These are phyloP conservation scores for Amanita subjunquillea DNA, from an alignment of 768 basidiomycete species.

Conservation along the genomic window DNA sequence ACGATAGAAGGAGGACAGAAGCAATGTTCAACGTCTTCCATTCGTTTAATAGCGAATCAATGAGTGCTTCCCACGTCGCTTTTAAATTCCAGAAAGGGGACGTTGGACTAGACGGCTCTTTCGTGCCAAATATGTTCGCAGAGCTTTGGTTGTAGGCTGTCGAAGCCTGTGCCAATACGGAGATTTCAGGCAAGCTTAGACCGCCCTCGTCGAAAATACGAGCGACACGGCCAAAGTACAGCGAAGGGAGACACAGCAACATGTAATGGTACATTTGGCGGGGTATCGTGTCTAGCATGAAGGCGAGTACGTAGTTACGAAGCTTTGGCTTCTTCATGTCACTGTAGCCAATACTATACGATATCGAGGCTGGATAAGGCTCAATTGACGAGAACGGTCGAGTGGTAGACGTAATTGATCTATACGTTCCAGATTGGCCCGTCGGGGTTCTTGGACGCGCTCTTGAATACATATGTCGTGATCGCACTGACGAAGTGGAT, in stretches of 20 bases:
- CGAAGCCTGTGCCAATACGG: constrained; percentile 19
- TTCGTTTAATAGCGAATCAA: constrained; percentile 20
- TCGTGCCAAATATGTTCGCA: not conserved
- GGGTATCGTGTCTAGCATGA: constrained; percentile 18
- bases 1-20: constrained; percentile 22
- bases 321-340: not conserved
- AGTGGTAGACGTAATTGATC: not conserved
- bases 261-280: constrained; percentile 21
- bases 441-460: not conserved
- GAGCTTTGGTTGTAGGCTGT: not conserved
- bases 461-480: not conserved
- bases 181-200: constrained; percentile 45
- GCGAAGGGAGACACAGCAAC: constrained; percentile 47
- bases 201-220: constrained; percentile 58
- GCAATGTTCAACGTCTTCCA: constrained; percentile 27
- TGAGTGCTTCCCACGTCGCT: constrained; percentile 18
- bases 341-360: not conserved
- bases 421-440: not conserved
- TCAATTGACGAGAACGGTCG: not conserved
- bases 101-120: constrained; percentile 1
- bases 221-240: constrained; percentile 59
- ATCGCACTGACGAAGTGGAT: not conserved
- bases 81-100: constrained; percentile 14
- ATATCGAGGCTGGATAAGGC: not conserved
- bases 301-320: constrained; percentile 9